phyloP scores from a whole-genome alignment of 805 yeast species.

The Sugiyamaella qingdaonensis region DNA sequence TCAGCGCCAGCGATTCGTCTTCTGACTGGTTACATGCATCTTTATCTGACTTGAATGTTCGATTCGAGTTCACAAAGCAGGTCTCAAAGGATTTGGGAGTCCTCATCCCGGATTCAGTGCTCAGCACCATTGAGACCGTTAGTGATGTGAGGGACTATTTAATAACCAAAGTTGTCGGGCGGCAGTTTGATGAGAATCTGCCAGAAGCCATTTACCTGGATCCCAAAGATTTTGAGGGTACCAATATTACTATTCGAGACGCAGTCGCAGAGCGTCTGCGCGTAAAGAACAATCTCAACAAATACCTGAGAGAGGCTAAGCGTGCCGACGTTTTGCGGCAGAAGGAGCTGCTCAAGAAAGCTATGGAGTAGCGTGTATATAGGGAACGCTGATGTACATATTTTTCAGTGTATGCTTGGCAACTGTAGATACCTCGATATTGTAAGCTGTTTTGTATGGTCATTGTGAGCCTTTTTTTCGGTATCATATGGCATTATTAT shows the following conservation, averaged over 20 bases:
- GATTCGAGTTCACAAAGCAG: constrained; percentile 48
- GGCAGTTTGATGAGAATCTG: constrained; percentile 54
- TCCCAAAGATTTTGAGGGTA: constrained; percentile 49
- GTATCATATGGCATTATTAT: neutral
- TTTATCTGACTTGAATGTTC: constrained; percentile 41
- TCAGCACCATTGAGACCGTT: constrained; percentile 42
- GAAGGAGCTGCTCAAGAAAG: constrained; percentile 26
- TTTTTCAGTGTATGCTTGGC: neutral
- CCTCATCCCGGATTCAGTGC: constrained; percentile 48
- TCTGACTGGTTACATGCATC: constrained; percentile 10
- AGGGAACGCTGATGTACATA: neutral
- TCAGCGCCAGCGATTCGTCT: neutral
- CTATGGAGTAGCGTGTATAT: constrained; percentile 19
- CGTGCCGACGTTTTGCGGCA: constrained; percentile 29
- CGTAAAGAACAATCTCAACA: constrained; percentile 43
- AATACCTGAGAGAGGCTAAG: constrained; percentile 46
- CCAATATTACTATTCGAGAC: constrained; percentile 46
- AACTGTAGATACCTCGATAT: neutral
- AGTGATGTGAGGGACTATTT: constrained; percentile 39
- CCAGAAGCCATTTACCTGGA: constrained; percentile 72
- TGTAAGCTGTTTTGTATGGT: neutral
- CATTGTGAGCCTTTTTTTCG: neutral
- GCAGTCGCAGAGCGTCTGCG: constrained; percentile 45
- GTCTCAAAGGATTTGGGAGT: constrained; percentile 48
- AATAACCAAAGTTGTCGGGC: constrained; percentile 35